These are phyloP conservation scores for Blastocladiella britannica DNA, from an alignment of 192 early-diverging fungal genomes.

Conservation along the genomic window DNA sequence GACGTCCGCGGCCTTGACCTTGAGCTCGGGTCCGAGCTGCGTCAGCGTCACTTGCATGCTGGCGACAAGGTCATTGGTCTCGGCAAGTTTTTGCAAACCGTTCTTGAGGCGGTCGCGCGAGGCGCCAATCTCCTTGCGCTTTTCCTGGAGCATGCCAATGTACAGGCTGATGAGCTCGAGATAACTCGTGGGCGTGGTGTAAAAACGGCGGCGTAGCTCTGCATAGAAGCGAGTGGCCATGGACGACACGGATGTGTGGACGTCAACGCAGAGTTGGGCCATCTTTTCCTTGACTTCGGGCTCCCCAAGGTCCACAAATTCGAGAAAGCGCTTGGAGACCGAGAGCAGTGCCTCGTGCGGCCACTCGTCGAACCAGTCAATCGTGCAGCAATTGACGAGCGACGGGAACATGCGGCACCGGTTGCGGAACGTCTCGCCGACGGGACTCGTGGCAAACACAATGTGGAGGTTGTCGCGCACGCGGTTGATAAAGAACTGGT, in stretches of 20 bases:
- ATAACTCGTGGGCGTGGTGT: slow-evolving; percentile 92
- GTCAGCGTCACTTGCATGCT: slow-evolving; percentile 71
- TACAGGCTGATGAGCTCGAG: slow-evolving; percentile 93
- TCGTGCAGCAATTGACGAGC: slow-evolving; percentile 99
- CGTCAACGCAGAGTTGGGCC: slow-evolving; percentile 73
- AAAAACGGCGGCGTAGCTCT: slow-evolving; percentile 52
- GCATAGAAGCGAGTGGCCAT: slow-evolving; percentile 64
- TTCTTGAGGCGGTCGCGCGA: slow-evolving; percentile 94
- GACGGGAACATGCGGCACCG: slow-evolving; percentile 94
- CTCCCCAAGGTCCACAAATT: slow-evolving; percentile 65
- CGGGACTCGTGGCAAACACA: slow-evolving; percentile 99
- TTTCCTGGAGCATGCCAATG: slow-evolving; percentile 67
- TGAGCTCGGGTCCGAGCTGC: slow-evolving; percentile 62
- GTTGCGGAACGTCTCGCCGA: slow-evolving; percentile 65
- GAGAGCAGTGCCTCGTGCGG: slow-evolving; percentile 92
- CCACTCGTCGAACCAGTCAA: slow-evolving; percentile 99
- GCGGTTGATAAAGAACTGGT: slow-evolving; percentile 93
- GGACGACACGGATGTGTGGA: slow-evolving; percentile 72
- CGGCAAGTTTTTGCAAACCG: slow-evolving; percentile 84
- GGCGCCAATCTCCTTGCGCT: slow-evolving; percentile 85
- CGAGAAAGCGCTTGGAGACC: slow-evolving; percentile 89
- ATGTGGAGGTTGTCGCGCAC: slow-evolving; percentile 93
- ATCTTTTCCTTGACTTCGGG: slow-evolving; percentile 46
- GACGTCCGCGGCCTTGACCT: slow-evolving; percentile 67
- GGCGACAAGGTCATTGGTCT: slow-evolving; percentile 85